These are phyloP conservation scores for Gentiana straminea DNA, from an alignment of 257 asterid genomes.

Conservation along the genomic window DNA sequence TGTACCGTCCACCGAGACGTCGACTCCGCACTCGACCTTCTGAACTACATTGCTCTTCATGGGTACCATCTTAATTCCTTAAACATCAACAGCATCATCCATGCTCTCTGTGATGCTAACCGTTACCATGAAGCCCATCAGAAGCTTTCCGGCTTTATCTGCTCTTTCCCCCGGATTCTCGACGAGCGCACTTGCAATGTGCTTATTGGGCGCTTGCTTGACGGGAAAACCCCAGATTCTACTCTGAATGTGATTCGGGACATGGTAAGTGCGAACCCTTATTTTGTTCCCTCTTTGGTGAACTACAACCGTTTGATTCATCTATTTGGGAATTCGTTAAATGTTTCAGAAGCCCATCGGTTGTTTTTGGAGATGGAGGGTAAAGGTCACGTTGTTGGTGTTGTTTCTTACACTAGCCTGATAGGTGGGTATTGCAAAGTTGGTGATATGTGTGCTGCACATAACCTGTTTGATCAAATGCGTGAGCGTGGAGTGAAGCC, in stretches of 20 bases:
- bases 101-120: slow-evolving; percentile 50
- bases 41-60: slow-evolving; percentile 33
- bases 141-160: slow-evolving; percentile 27
- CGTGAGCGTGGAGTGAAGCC: slow-evolving; percentile 33
- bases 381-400: slow-evolving; percentile 57
- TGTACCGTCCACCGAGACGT: slow-evolving; percentile 39
- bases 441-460: slow-evolving; percentile 36
- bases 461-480: slow-evolving; percentile 77
- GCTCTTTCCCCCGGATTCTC: slow-evolving; percentile 27
- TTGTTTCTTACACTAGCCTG: slow-evolving; percentile 69
- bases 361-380: slow-evolving; percentile 45
- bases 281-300: slow-evolving; percentile 68
- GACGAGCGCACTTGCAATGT: slow-evolving; percentile 87
- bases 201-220: slow-evolving; percentile 62
- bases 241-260: slow-evolving; percentile 40
- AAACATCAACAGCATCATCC: slow-evolving; percentile 61
- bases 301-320: slow-evolving; percentile 70
- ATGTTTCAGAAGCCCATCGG: slow-evolving; percentile 41
- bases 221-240: slow-evolving; percentile 30
- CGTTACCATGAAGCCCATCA: slow-evolving; percentile 69
- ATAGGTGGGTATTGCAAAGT: slow-evolving; percentile 47
- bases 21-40: slow-evolving; percentile 59
- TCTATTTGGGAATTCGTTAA: slow-evolving; percentile 37
- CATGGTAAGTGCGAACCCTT: slow-evolving; percentile 42
- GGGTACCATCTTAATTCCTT: slow-evolving; percentile 56